These are phyloP conservation scores for Grigorovia transvaalensis DNA, from an alignment of 805 yeast genomes.

Conservation along the genomic window DNA sequence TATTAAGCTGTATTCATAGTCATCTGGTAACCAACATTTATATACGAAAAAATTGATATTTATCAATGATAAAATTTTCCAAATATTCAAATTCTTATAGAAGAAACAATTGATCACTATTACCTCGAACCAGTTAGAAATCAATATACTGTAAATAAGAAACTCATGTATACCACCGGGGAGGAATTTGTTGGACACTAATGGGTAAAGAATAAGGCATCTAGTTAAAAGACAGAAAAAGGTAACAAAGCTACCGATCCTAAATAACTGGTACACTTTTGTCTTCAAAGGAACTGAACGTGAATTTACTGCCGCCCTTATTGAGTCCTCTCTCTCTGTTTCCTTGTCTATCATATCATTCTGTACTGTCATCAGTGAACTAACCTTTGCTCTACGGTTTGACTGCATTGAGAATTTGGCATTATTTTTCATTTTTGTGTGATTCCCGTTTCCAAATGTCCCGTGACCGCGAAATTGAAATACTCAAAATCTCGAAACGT, in stretches of 20 bases:
- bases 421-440: too few relatives aligned
- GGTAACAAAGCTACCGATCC: conserved; percentile 17
- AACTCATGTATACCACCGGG: conserved; percentile 69
- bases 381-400: too few relatives aligned
- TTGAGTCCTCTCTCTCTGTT: background rate
- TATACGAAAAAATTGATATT: conserved; percentile 21
- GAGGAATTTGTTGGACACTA: conserved; percentile 53
- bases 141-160: conserved; percentile 28
- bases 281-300: background rate
- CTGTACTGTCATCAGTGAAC: too few relatives aligned
- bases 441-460: too few relatives aligned
- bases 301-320: background rate
- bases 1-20: conserved; percentile 25
- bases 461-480: background rate
- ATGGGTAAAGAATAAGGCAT: conserved; percentile 43
- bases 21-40: conserved; percentile 14
- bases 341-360: too few relatives aligned
- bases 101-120: background rate
- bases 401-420: too few relatives aligned
- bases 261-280: conserved; percentile 22
- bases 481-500: background rate
- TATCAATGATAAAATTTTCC: background rate
- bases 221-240: conserved; percentile 31
- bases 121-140: background rate
- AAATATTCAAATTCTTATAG: background rate